Conservation (phyloP, 176 grass and related monocot species). For the Pharus latifolius region DNA sequence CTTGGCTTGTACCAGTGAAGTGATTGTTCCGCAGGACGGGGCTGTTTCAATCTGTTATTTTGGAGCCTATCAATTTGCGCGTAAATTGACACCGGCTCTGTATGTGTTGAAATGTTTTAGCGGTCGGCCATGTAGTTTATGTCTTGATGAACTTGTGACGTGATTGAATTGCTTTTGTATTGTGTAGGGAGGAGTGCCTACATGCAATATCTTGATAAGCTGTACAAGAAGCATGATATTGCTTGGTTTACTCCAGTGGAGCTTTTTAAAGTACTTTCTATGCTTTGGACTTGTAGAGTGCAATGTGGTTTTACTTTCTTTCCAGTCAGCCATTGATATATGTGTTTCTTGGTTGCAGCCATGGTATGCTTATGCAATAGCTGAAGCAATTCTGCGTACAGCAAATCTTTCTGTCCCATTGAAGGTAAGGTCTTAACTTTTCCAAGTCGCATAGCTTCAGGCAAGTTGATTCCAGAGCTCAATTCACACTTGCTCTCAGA, state of each 20-base stretch:
- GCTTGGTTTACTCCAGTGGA: slow-evolving; percentile 97
- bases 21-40: no score
- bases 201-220: slow-evolving; percentile 65
- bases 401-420: slow-evolving; percentile 85
- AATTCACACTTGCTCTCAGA: neutral
- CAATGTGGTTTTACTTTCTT: neutral
- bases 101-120: no score
- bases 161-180: neutral
- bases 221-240: slow-evolving; percentile 89
- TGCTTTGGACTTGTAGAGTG: neutral
- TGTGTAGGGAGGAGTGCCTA: slow-evolving; percentile 67
- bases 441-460: neutral
- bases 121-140: neutral
- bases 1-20: neutral
- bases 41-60: no score
- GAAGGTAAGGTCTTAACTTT: slow-evolving; percentile 40
- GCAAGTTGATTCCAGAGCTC: neutral
- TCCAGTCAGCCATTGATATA: neutral
- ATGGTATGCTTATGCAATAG: slow-evolving; percentile 98
- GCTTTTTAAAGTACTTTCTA: slow-evolving; percentile 66
- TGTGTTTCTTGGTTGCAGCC: slow-evolving; percentile 43
- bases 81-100: no score
- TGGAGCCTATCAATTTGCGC: no score
- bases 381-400: slow-evolving; percentile 69
- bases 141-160: neutral